These are phyloP conservation scores for Colletotrichum sp. DNA, from an alignment of 2,329 filamentous ascomycete genomes.

Conservation along the genomic window DNA sequence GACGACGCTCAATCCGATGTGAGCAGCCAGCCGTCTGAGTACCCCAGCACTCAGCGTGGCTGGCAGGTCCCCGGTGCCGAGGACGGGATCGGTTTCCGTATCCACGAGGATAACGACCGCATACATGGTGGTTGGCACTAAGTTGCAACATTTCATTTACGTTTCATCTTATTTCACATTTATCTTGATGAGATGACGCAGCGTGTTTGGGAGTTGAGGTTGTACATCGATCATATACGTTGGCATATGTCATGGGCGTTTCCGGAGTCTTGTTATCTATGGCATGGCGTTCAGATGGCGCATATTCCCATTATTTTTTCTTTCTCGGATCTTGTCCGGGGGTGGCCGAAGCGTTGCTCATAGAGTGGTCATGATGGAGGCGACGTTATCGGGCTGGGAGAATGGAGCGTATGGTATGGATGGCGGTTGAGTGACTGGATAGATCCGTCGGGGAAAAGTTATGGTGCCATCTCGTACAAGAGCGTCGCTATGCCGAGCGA, in stretches of 20 bases:
- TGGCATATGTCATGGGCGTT: neutral
- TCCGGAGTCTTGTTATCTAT: neutral
- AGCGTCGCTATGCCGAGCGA: neutral
- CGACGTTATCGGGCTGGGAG: neutral
- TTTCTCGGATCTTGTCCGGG: neutral
- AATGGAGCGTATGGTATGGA: neutral
- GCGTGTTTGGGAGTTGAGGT: slow-evolving; percentile 12
- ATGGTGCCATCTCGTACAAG: neutral
- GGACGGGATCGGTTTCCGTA: slow-evolving; percentile 35
- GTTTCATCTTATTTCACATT: neutral
- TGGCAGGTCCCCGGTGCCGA: slow-evolving; percentile 36
- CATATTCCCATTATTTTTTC: neutral
- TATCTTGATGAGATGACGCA: slow-evolving; percentile 16
- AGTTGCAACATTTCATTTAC: neutral
- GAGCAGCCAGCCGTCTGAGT: slow-evolving; percentile 62
- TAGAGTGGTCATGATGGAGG: neutral
- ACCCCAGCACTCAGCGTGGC: slow-evolving; percentile 54
- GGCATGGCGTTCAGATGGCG: slow-evolving; percentile 9
- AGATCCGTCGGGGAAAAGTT: neutral
- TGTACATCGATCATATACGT: neutral
- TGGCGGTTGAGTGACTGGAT: neutral
- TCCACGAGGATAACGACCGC: slow-evolving; percentile 43
- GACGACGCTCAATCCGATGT: slow-evolving; percentile 36
- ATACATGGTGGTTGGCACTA: slow-evolving; percentile 13
- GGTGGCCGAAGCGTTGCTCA: neutral